phyloP scores from a whole-genome alignment of 371 early-diverging fungal species.

The Saksenaea oblongispora region DNA sequence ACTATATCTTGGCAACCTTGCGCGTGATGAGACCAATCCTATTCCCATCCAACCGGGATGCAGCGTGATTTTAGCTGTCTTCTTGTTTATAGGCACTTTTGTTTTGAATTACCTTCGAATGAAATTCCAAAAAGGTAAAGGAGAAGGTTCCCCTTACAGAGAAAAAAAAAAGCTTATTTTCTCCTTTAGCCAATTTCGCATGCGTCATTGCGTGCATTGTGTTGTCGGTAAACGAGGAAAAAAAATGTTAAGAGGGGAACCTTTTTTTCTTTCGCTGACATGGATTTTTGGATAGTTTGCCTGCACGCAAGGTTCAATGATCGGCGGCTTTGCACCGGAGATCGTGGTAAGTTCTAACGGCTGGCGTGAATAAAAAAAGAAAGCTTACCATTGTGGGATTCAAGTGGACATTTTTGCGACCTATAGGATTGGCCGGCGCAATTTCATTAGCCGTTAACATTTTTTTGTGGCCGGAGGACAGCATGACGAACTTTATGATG shows the following conservation, averaged over 20 bases:
- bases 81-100: conserved; percentile 42
- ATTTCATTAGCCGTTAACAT: conserved; percentile 35
- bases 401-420: conserved; percentile 43
- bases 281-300: conserved; percentile 24
- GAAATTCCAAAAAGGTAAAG: conserved; percentile 35
- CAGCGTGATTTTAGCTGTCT: conserved; percentile 37
- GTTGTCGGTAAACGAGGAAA: conserved; percentile 14
- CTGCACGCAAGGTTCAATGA: conserved; percentile 27
- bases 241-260: too few species aligned
- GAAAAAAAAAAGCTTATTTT: neutral
- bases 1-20: conserved; percentile 34
- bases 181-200: conserved; percentile 36
- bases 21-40: conserved; percentile 24
- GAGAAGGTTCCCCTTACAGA: too few species aligned
- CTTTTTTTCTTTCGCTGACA: too few species aligned
- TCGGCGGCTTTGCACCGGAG: neutral
- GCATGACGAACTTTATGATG: conserved; percentile 32
- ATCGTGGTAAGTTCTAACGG: conserved; percentile 3
- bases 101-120: conserved; percentile 32
- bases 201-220: conserved; percentile 39
- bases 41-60: conserved; percentile 35
- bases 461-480: conserved; percentile 48
- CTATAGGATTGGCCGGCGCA: conserved; percentile 35
- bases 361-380: neutral
- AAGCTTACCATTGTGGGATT: neutral